phyloP scores from a whole-genome alignment of 768 basidiomycete species.

The Favolaschia claudopus region DNA sequence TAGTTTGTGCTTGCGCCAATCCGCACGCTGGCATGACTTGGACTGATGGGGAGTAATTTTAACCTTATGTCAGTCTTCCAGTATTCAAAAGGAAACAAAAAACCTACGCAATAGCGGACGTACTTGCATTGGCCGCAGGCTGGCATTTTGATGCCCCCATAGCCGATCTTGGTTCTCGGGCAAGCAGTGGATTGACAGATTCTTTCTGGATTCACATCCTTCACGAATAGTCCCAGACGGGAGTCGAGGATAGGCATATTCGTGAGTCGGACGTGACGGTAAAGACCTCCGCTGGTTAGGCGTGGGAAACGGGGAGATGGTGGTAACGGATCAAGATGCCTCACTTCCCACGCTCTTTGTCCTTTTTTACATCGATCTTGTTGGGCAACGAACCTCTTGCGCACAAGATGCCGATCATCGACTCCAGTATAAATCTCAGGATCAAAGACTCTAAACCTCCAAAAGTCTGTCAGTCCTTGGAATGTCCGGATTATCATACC shows the following conservation, averaged over 20 bases:
- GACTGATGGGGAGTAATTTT: not conserved
- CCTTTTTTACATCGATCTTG: too few relatives aligned
- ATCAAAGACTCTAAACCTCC: not conserved
- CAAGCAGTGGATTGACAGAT: slow-evolving; percentile 10
- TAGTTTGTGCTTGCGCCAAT: slow-evolving; percentile 7
- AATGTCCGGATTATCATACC: not conserved
- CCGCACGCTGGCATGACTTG: not conserved
- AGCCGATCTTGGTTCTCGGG: not conserved
- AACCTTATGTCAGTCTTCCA: too few relatives aligned
- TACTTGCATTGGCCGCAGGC: slow-evolving; percentile 4
- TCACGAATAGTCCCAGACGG: not conserved
- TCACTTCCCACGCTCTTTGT: too few relatives aligned
- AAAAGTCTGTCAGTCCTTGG: not conserved
- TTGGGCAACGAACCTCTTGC: too few relatives aligned
- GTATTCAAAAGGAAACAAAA: too few relatives aligned
- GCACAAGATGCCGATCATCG: too few relatives aligned
- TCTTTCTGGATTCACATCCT: not conserved
- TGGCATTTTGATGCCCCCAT: slow-evolving; percentile 3
- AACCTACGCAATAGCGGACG: slow-evolving; percentile 7
- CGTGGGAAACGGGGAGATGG: not conserved
- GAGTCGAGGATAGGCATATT: slow-evolving; percentile 8
- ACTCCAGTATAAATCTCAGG: too few relatives aligned
- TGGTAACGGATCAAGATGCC: too few relatives aligned
- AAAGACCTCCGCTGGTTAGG: too few relatives aligned
- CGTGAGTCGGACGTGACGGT: too few relatives aligned